Base-by-base conservation (phyloP, 495 filamentous ascomycete genomes). In the Bryoglossum gracile region DNA sequence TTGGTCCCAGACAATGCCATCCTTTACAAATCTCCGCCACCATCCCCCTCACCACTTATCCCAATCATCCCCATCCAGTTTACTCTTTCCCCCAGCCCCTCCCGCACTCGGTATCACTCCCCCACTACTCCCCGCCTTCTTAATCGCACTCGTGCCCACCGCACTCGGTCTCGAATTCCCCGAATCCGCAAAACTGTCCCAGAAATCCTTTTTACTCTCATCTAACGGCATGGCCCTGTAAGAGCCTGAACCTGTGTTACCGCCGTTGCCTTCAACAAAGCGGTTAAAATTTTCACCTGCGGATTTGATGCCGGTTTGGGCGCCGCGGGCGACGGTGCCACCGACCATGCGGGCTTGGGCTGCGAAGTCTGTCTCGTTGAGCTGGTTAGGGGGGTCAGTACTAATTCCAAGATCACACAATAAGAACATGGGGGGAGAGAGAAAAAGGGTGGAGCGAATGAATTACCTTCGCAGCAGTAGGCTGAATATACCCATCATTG, bases 401-500 rank as follows among this genome's bases (percentile, higher is more conserved):
- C 21, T 19, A 24, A 18, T 21, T 49, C 33, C 14, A 42, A 22
- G 5, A 39, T 10, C 0, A 5, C 16, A 8, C 11, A 39, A 0
- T 0, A 22, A 13, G 1, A 53, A 42, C 50, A 40, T 39, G 51
- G 35, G 10, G 10, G 17, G 25, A 23, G 16, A 70, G 92, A 81
- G 73, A 13, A 24, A 24, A 17, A 42, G 16, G 25, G 36, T n/a
- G 19, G 18, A 65, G 73, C 51, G 71, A 94, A 80, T 73, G 16
- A 19, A 41, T 22, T 39, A 60, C 57, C 57, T 86, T 83, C 61
- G 87, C 84, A 28, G 92, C 86, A 14, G 88, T 90, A 14, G 92
- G 92, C 67, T 90, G 86, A 30, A 98, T 83, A 68, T 84, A 95
- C 22, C 80, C 76, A 54, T 95, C 82, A 62, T 96, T 91, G 23